Base-by-base conservation (phyloP, 2,329 filamentous ascomycete species). In the Ophiostoma angusticollis region DNA sequence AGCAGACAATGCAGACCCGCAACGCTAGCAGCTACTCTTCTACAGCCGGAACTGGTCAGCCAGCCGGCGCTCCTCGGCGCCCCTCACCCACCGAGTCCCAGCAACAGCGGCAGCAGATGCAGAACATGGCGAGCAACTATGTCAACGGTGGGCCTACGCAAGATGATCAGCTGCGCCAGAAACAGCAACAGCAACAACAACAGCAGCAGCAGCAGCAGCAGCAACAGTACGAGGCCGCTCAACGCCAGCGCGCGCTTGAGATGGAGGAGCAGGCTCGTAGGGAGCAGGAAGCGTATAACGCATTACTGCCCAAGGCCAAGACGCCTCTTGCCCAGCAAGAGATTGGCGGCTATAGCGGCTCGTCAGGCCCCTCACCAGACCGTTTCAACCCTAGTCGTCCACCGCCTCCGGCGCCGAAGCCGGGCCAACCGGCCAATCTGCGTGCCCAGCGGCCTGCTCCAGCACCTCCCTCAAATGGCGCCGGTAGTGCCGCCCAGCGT, bases 281-380 rank as follows among this genome's bases (percentile, higher is more conserved):
- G 47, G 85, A 94, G 37, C 68, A 84, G 49, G 86, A 91, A 54
- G 84, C 78, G 14, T 95, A 94, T 60, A 94, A 96, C 58, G 82
- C 84, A 25, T 85, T 84, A 18, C 63, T 95, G 43, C 89, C 86
- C 23, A 82, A 93, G 65, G 78, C 72, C 46, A 84, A 84, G 55
- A 63, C 78, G 9, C 84, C 84, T 3, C 54, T 91, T 48, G 86
- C 87, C 23, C 84, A 96, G 57, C 87, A 95, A 60, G 91, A 96
- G 58, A 64, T 96, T 49, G 84, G 84, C 41, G 78, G 79, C 23
- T 81, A 75, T 44, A 69, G 74, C 45, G 62, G 67, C 31, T 50
- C 65, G 16, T 56, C 70, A 12, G 55, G 63, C 23, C 58, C 67
- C n/a, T 52, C 61, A 5, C 43, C 57, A 33, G 74, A 78, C 50